Conservation (phyloP, 2,329 filamentous ascomycete genomes). For the Pezicula carpinea region DNA sequence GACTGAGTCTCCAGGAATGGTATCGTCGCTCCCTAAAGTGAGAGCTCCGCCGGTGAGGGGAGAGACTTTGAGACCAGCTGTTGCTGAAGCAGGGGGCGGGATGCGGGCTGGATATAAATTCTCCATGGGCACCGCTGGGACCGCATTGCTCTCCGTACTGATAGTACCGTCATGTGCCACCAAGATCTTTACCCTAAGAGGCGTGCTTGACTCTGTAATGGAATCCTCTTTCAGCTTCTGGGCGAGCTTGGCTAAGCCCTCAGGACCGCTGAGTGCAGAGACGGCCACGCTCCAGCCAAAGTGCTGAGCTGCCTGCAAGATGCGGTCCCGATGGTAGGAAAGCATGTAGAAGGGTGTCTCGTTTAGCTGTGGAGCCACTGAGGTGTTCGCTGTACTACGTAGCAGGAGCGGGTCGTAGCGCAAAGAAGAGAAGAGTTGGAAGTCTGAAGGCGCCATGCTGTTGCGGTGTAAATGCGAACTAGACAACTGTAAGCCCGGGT, state of each 20-base stretch:
- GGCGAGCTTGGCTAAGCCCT: constrained; percentile 41
- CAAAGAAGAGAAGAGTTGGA: constrained; percentile 65
- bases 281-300: constrained; percentile 50
- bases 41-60: constrained; percentile 25
- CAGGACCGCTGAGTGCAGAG: constrained; percentile 37
- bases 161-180: constrained; percentile 46
- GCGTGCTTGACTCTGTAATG: constrained; percentile 25
- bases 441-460: constrained; percentile 29
- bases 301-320: constrained; percentile 58
- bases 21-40: constrained; percentile 16
- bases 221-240: constrained; percentile 30
- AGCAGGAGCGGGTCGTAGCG: constrained; percentile 63
- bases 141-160: constrained; percentile 34
- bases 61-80: constrained; percentile 16
- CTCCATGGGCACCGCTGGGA: constrained; percentile 36
- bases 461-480: neutral
- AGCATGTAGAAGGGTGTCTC: constrained; percentile 74
- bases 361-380: constrained; percentile 18
- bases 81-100: constrained; percentile 36
- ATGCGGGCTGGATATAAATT: constrained; percentile 56
- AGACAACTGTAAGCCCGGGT: neutral
- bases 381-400: constrained; percentile 22
- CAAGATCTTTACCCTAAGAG: constrained; percentile 50
- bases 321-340: constrained; percentile 70
- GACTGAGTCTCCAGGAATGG: constrained; percentile 20